Evolutionary conservation across 768 basidiomycete species (phyloP), one percentile per base, ranked within the genome.

Genomic region (Termitomyces sp.): DNA sequence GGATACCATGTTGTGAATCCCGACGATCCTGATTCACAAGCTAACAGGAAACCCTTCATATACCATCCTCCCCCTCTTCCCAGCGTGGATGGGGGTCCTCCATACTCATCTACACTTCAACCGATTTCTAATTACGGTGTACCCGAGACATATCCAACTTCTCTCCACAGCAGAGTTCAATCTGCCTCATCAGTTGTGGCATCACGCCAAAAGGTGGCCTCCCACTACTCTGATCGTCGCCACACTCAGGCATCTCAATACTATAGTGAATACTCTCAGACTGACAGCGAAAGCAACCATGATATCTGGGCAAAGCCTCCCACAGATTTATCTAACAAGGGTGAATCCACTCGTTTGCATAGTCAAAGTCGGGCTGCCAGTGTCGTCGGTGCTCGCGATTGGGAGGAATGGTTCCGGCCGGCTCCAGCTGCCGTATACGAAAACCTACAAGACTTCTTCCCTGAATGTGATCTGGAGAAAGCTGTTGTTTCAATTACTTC

Each of bases 381-480:
- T 42, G 49, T 18, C 20, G 30, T 43, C 30, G 59, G 58, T 45
- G 33, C 34, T 18, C 55, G 47, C 8, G 57, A n/a, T n/a, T n/a
- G n/a, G n/a, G n/a, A 62, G 20, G 58, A 61, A 67, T 83, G 82
- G 62, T 69, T 65, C 64, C 85, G 91, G 64, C 93, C 93, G 8
- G 79, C 80, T 49, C 80, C 89, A 2, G 89, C 91, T 66, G 86
- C 88, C 57, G 87, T 97, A 34, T 88, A 90, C 67, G 83, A 91
- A 37, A 79, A 89, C 55, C 76, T 98, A 16, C 85, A 93, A 57
- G 82, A 82, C 39, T 96, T 88, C 74, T 98, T 98, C 77, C 94
- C 94, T 16, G 81, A 87, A 56, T 89, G 93, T 68, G 87, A 96
- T 67, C 82, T 97, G 51, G 93, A 97, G 68, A 86, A 89, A 65